Conservation (phyloP, 192 early-diverging fungal genomes). For the Rhizophagus prolifer region DNA sequence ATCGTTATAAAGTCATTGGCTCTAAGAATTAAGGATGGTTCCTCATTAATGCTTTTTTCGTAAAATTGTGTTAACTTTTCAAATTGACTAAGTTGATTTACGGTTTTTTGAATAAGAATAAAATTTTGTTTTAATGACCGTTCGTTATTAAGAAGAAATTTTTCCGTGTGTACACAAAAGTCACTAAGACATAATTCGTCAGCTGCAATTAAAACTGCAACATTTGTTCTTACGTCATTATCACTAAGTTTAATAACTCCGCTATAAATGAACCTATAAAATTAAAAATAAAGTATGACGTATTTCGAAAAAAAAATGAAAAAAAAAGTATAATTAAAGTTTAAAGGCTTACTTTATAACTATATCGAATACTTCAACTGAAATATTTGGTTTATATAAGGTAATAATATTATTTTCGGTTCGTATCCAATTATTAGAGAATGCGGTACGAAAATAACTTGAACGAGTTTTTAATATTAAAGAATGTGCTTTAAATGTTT, state of each 20-base stretch:
- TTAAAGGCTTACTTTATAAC: background rate
- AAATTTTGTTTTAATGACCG: background rate
- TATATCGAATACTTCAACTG: background rate
- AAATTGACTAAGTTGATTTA: background rate
- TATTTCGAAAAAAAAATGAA: background rate
- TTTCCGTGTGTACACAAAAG: background rate
- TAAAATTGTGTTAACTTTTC: background rate
- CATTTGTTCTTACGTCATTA: background rate
- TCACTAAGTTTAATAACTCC: background rate
- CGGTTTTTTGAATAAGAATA: background rate
- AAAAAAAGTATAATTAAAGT: background rate
- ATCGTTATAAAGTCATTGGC: background rate
- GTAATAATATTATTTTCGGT: background rate
- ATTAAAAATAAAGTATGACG: background rate
- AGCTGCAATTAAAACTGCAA: background rate
- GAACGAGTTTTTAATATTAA: slow-evolving; percentile 5
- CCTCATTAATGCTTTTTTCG: background rate
- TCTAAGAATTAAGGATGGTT: background rate
- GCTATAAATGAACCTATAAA: background rate
- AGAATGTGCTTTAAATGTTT: slow-evolving; percentile 4
- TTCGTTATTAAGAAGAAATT: background rate
- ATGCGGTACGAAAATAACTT: background rate
- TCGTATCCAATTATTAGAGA: background rate
- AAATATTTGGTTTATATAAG: slow-evolving; percentile 9
- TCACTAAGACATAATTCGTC: background rate